Conservation (phyloP, 2,329 filamentous ascomycete species). For the Ascochyta viciae-villosae region DNA sequence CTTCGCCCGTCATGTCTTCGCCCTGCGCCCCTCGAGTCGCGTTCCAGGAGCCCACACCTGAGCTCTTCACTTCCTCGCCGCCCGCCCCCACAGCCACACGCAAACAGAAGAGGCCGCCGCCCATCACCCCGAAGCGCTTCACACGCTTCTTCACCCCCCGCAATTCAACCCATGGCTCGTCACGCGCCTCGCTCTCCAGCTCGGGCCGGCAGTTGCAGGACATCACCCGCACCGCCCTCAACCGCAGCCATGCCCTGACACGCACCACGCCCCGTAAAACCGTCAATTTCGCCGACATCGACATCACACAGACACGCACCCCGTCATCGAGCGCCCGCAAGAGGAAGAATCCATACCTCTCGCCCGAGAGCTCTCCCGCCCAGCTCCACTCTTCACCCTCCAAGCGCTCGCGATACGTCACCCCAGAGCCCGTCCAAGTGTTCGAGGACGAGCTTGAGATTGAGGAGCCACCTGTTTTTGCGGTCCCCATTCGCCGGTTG, state of each 20-base stretch:
- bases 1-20: constrained; percentile 31
- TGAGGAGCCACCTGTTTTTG: constrained; percentile 34
- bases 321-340: constrained; percentile 45
- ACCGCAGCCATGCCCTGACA: constrained; percentile 43
- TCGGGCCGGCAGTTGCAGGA: constrained; percentile 58
- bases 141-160: constrained; percentile 60
- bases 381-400: constrained; percentile 50
- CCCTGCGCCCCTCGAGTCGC: constrained; percentile 31
- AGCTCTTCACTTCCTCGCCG: constrained; percentile 47
- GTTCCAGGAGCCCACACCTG: constrained; percentile 43
- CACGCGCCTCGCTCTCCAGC: constrained; percentile 39
- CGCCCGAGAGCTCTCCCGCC: constrained; percentile 50
- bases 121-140: constrained; percentile 60
- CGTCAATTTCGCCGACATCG: constrained; percentile 48
- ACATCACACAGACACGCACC: constrained; percentile 36
- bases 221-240: constrained; percentile 56
- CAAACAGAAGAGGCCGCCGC: constrained; percentile 56
- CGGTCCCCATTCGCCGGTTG: constrained; percentile 49
- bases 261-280: constrained; percentile 48
- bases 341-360: constrained; percentile 49
- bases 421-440: constrained; percentile 40
- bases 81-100: constrained; percentile 39
- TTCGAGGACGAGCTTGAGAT: constrained; percentile 40
- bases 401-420: constrained; percentile 43
- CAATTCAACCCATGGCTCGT: constrained; percentile 42